Evolutionary conservation across 1,284 basidiomycete genomes (phyloP).

Genomic region (Boletus semigastroideus): DNA sequence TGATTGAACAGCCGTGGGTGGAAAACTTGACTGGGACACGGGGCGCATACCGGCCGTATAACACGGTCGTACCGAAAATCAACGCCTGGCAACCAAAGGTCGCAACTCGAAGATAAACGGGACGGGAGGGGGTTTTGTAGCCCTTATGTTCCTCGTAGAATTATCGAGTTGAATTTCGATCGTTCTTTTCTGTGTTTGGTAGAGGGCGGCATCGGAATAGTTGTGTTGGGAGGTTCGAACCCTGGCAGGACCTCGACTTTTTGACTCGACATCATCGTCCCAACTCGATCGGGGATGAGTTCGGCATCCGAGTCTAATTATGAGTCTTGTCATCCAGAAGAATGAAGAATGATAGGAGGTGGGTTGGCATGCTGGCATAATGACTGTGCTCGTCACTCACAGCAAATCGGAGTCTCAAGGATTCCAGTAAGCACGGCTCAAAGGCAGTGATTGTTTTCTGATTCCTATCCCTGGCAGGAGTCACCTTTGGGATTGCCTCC

Average conservation of each 20-base stretch:
- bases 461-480: no score
- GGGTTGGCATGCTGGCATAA: no score
- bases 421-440: no score
- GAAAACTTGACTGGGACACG: conserved; percentile 92
- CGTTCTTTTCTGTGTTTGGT: not conserved
- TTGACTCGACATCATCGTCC: not conserved
- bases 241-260: conserved; percentile 25
- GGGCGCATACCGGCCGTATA: conserved; percentile 86
- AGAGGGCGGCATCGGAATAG: not conserved
- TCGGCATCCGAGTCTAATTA: no score
- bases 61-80: conserved; percentile 81
- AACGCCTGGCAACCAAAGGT: conserved; percentile 82
- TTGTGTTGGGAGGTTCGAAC: conserved; percentile 32
- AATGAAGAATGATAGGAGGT: no score
- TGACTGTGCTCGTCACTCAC: no score
- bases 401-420: no score
- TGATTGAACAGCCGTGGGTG: conserved; percentile 57
- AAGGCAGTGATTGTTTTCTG: no score
- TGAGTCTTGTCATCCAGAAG: no score
- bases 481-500: no score
- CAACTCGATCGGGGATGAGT: no score
- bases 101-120: conserved; percentile 41
- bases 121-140: not conserved
- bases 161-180: not conserved
- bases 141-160: not conserved